phyloP scores from a whole-genome alignment of 2,329 filamentous ascomycete genomes.

The Pseudopyricularia javanii region DNA sequence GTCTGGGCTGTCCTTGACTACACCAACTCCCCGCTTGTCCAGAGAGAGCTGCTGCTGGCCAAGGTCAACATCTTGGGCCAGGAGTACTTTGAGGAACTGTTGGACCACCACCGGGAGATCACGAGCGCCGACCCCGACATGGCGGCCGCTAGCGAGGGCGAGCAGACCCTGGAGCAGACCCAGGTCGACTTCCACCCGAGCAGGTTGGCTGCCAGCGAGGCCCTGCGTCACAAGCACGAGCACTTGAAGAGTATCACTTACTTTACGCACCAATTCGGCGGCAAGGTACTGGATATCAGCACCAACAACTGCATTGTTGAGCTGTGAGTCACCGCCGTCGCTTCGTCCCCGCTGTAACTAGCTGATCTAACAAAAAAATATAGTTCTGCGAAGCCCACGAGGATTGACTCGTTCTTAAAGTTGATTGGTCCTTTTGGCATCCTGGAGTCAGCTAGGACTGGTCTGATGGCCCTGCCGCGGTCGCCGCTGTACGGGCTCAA shows the following conservation, averaged over 20 bases:
- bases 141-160: slow-evolving; percentile 28
- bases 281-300: slow-evolving; percentile 95
- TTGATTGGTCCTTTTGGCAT: slow-evolving; percentile 90
- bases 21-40: slow-evolving; percentile 80
- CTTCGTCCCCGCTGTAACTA: background rate
- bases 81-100: slow-evolving; percentile 95
- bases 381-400: slow-evolving; percentile 79
- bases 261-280: slow-evolving; percentile 92
- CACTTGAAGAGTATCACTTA: slow-evolving; percentile 94
- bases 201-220: slow-evolving; percentile 74
- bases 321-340: slow-evolving; percentile 48
- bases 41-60: slow-evolving; percentile 87
- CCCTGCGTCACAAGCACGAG: slow-evolving; percentile 91
- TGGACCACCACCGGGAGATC: slow-evolving; percentile 92
- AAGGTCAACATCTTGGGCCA: slow-evolving; percentile 95
- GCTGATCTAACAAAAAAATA: slow-evolving; percentile 10
- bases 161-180: slow-evolving; percentile 30
- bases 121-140: slow-evolving; percentile 30
- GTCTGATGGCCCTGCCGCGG: slow-evolving; percentile 90
- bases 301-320: slow-evolving; percentile 98
- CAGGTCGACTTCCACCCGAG: slow-evolving; percentile 77
- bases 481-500: slow-evolving; percentile 66
- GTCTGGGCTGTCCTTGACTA: slow-evolving; percentile 99
- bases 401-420: slow-evolving; percentile 97
- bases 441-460: slow-evolving; percentile 87